These are phyloP conservation scores for Candida ponderosae DNA, from an alignment of 805 yeast species.

Conservation along the genomic window DNA sequence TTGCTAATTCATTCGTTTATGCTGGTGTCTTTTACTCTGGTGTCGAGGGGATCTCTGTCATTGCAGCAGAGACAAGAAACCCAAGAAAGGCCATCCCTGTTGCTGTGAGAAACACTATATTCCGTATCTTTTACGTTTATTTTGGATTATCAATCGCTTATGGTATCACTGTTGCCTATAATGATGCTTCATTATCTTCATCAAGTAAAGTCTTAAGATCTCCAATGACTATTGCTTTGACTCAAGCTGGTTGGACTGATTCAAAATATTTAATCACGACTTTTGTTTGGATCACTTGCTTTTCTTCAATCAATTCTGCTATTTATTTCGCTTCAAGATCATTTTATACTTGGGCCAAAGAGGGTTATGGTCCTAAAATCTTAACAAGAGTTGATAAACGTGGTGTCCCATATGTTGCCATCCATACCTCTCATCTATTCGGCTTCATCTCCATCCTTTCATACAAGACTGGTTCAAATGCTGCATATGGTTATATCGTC, in stretches of 20 bases:
- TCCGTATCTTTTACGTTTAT: slow-evolving; percentile 59
- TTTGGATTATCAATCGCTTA: slow-evolving; percentile 54
- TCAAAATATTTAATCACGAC: slow-evolving; percentile 66
- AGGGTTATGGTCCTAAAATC: slow-evolving; percentile 51
- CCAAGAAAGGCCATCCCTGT: slow-evolving; percentile 65
- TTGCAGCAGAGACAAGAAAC: slow-evolving; percentile 68
- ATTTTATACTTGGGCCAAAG: slow-evolving; percentile 53
- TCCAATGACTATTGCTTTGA: slow-evolving; percentile 65
- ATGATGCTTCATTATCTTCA: slow-evolving; percentile 41
- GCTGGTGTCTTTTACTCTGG: slow-evolving; percentile 77
- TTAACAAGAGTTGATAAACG: slow-evolving; percentile 41
- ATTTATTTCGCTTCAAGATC: slow-evolving; percentile 66
- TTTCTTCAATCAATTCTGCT: slow-evolving; percentile 64
- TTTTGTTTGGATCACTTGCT: slow-evolving; percentile 52
- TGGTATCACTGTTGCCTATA: slow-evolving; percentile 62
- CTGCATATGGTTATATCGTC: slow-evolving; percentile 63
- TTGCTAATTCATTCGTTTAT: slow-evolving; percentile 53
- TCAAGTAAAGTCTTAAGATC: slow-evolving; percentile 39
- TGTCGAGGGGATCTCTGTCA: slow-evolving; percentile 65
- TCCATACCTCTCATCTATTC: slow-evolving; percentile 45
- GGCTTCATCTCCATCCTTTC: slow-evolving; percentile 59
- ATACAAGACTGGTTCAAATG: slow-evolving; percentile 38
- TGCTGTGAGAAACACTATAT: slow-evolving; percentile 59
- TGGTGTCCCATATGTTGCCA: slow-evolving; percentile 64
- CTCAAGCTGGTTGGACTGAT: slow-evolving; percentile 57